Percentiles rank a stretch among this genome's conserved stretches.
phyloP scores from a whole-genome alignment of 371 early-diverging fungal species.

The Choanephora cucurbitarum region DNA sequence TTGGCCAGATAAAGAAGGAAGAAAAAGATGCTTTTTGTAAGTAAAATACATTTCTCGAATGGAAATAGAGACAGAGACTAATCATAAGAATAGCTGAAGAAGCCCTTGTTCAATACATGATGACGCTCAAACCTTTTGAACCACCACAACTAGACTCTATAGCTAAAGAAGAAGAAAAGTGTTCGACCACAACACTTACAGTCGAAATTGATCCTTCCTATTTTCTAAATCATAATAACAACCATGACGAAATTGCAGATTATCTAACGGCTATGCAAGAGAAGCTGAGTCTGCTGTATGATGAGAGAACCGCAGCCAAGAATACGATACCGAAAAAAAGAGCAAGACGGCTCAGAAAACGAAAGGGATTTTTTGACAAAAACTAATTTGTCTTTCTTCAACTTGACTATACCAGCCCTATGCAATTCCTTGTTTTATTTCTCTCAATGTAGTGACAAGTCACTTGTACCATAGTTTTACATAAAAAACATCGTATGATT shows the following conservation, averaged over 20 bases:
- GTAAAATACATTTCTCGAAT: neutral
- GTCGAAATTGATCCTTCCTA: slow-evolving; percentile 29
- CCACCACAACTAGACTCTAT: slow-evolving; percentile 12
- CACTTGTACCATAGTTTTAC: slow-evolving; percentile 6
- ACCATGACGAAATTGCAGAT: slow-evolving; percentile 29
- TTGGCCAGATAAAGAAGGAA: slow-evolving; percentile 24
- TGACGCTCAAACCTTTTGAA: slow-evolving; percentile 18
- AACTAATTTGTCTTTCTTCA: slow-evolving; percentile 3
- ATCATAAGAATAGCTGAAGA: slow-evolving; percentile 15
- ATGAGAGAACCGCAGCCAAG: slow-evolving; percentile 12
- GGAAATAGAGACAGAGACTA: neutral
- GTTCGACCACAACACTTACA: slow-evolving; percentile 25
- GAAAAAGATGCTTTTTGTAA: slow-evolving; percentile 10
- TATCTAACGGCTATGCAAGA: slow-evolving; percentile 34
- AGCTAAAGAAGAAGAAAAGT: slow-evolving; percentile 3
- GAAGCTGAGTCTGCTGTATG: slow-evolving; percentile 21
- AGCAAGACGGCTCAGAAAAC: slow-evolving; percentile 20
- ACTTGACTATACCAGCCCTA: neutral
- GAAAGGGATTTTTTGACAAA: slow-evolving; percentile 26
- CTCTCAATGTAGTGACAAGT: neutral
- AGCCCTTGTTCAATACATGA: slow-evolving; percentile 22
- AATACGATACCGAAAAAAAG: slow-evolving; percentile 12
- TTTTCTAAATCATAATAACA: slow-evolving; percentile 24
- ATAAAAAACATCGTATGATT: slow-evolving; percentile 24
- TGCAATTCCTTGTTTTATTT: neutral